Base-by-base conservation (phyloP, 768 basidiomycete genomes). In the Panaeolus cyanescens region DNA sequence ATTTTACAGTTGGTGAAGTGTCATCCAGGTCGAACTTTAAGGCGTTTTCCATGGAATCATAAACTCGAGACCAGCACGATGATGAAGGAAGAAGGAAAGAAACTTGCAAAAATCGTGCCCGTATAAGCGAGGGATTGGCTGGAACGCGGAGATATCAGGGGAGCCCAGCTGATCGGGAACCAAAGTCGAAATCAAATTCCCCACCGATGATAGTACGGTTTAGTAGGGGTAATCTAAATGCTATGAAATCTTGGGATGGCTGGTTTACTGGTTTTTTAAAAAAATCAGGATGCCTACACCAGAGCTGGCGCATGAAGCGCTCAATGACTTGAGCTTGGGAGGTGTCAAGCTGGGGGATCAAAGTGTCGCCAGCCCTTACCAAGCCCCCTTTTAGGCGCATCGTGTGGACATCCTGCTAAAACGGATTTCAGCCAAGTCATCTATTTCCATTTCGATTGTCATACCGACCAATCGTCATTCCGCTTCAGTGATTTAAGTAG, bases 1-100 rank as follows among this genome's bases (percentile, higher is more conserved):
- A 92, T 28, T 67, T 63, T 64, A 92, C 75, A 50, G 78, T 68
- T 4, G 90, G 90, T 40, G 90, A 91, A 58, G 85, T 85, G 70
- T 91, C 85, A 72, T 88, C 83, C 67, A 92, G 76, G 61, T 72
- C 64, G 73, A 90, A 77, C 60, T 79, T 70, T 55, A 74, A 65
- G 34, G 64, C 58, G 60, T 64, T 66, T 56, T 66, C 71, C 72
- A 73, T 74, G 62, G 59, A 69, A 50, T 28, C 45, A 50, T 50
- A 25, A 50, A 50, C 45, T 50, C 45, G 45, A 50, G 45, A 30
- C 45, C 45, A 50, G 45, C 45, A 50, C 45, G 45, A 50, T 50
- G 45, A 50, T 50, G 45, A n/a, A 50, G 45, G 25, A 50, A 28
- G 45, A 50, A 50, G 3, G 45, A 50, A 50, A 28, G 12, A 30